Conservation (phyloP, 2,329 filamentous ascomycete species). For the Blastomyces emzantsi region DNA sequence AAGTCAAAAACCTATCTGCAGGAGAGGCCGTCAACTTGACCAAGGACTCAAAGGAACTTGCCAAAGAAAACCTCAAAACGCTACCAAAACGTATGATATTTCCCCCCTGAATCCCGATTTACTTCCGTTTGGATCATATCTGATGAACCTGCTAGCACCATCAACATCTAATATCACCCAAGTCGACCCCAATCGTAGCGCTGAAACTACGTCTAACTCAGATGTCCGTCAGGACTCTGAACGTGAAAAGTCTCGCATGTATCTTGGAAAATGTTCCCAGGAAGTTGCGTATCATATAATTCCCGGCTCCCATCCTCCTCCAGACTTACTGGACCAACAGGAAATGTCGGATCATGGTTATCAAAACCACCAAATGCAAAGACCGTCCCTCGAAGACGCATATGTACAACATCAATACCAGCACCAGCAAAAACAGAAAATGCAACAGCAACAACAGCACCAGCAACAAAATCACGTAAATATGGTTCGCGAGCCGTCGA, state of each 20-base stretch:
- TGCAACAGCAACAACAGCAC: constrained; percentile 32
- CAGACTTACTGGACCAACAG: constrained; percentile 39
- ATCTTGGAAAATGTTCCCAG: constrained; percentile 57
- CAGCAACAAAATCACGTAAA: constrained; percentile 30
- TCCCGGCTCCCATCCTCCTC: constrained; percentile 53
- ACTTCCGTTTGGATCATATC: not conserved
- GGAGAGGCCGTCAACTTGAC: constrained; percentile 42
- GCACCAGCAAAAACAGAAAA: constrained; percentile 32
- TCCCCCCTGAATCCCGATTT: not conserved
- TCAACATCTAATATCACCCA: constrained; percentile 43
- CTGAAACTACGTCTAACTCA: constrained; percentile 35
- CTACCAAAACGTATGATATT: constrained; percentile 29
- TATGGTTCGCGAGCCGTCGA: constrained; percentile 45
- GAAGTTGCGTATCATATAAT: constrained; percentile 61
- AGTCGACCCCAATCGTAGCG: constrained; percentile 40
- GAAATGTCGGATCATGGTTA: constrained; percentile 39
- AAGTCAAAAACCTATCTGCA: constrained; percentile 49
- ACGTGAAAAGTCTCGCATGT: constrained; percentile 54
- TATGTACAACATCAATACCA: constrained; percentile 51
- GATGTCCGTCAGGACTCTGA: constrained; percentile 50
- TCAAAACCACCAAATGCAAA: constrained; percentile 43
- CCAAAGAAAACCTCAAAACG: constrained; percentile 37
- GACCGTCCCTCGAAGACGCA: constrained; percentile 48
- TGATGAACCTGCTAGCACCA: constrained; percentile 27
- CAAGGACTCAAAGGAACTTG: constrained; percentile 39